Conservation (phyloP, 2,329 filamentous ascomycete genomes). For the Neonectria hederae region DNA sequence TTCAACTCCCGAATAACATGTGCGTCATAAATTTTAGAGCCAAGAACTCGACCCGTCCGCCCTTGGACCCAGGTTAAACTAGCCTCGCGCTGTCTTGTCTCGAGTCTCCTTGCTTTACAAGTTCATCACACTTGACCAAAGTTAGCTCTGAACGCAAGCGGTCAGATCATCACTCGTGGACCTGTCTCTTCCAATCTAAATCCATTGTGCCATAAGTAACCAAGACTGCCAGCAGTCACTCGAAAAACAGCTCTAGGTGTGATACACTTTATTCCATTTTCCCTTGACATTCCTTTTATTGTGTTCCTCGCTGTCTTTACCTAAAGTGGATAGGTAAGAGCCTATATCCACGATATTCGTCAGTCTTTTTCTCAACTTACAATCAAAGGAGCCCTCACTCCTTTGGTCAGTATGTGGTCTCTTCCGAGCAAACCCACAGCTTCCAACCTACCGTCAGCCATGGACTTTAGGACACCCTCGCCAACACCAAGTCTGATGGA, state of each 20-base stretch:
- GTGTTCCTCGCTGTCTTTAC: background rate
- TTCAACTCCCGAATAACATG: background rate
- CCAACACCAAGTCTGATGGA: slow-evolving; percentile 5
- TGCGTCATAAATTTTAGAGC: slow-evolving; percentile 6
- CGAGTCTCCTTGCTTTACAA: slow-evolving; percentile 39
- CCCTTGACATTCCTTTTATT: background rate
- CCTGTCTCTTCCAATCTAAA: slow-evolving; percentile 5
- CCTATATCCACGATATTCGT: background rate
- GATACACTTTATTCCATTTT: background rate
- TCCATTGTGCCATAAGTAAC: slow-evolving; percentile 11
- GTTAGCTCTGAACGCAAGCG: slow-evolving; percentile 31
- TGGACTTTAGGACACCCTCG: slow-evolving; percentile 12
- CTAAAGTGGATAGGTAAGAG: background rate
- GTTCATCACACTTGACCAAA: slow-evolving; percentile 36
- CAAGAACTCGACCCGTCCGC: background rate
- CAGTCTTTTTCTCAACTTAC: background rate
- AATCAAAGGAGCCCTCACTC: background rate
- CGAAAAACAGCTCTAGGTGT: background rate
- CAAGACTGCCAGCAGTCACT: background rate
- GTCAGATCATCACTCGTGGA: slow-evolving; percentile 24
- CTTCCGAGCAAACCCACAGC: background rate
- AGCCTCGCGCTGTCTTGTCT: slow-evolving; percentile 31
- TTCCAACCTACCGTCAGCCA: background rate
- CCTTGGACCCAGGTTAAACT: background rate
- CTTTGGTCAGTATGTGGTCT: slow-evolving; percentile 10